Evolutionary conservation across 1,284 basidiomycete genomes (phyloP).

Genomic region (Pholiota adiposa): DNA sequence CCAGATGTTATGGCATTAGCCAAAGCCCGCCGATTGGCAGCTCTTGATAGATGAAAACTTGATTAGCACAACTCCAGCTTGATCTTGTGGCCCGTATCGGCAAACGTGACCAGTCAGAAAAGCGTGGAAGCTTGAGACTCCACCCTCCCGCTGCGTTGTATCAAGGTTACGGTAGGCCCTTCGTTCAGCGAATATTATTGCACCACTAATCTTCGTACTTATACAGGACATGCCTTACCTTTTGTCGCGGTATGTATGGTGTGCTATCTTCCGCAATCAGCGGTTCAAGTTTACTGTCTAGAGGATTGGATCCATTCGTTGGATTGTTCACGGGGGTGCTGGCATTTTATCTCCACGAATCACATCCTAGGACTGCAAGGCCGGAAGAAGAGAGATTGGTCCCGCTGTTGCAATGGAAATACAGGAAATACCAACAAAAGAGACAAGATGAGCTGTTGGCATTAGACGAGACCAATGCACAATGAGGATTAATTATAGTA

Average conservation of each 20-base stretch:
- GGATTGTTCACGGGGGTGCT: conserved; percentile 84
- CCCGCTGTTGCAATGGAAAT: conserved; percentile 75
- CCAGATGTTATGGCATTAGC: neutral
- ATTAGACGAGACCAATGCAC: conserved; percentile 6
- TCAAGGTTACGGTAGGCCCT: too few species aligned
- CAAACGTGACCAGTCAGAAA: neutral
- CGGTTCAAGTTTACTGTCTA: conserved; percentile 29
- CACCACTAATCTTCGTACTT: too few species aligned
- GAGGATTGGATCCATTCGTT: conserved; percentile 72
- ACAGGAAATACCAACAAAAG: conserved; percentile 40
- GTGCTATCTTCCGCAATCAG: neutral
- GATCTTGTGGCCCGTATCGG: neutral
- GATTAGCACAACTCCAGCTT: neutral
- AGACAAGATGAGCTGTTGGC: conserved; percentile 28
- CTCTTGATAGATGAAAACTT: neutral
- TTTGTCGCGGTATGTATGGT: conserved; percentile 53
- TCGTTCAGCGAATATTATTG: too few species aligned
- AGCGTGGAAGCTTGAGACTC: too few species aligned
- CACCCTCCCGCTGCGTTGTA: too few species aligned
- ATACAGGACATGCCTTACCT: conserved; percentile 39
- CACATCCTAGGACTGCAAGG: conserved; percentile 78
- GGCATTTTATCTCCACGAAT: conserved; percentile 86
- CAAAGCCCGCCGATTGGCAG: neutral
- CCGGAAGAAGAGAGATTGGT: conserved; percentile 66
- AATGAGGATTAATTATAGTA: neutral